Base-by-base conservation (phyloP, 2,329 filamentous ascomycete species). In the Hymenoscyphus occultus region DNA sequence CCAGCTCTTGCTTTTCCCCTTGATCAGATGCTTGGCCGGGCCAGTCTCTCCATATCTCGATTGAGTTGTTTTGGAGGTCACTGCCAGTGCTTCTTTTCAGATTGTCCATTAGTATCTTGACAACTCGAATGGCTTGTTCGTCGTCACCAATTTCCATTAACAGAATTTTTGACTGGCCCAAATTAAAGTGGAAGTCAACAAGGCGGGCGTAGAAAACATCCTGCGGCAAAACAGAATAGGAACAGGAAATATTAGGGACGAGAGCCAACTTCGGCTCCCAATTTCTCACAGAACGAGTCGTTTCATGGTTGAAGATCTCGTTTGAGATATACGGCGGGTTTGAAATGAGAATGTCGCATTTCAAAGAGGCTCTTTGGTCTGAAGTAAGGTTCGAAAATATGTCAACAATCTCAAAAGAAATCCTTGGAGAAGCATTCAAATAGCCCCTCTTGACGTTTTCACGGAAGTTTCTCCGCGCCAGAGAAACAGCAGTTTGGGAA, bases 261-360 rank as follows among this genome's bases (percentile, higher is more conserved):
- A 98, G 81, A 0, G 95, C 95, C 13, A 91, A 78, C 68, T 80
- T 85, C 3, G 95, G 95, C 77, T 99, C 95, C 74, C 87, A 92
- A 57, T 86, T 86, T 16, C 92, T 85, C 39, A 97, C 94, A 13
- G 91, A 94, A 32, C 87, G 84, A 1, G 83, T 81, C 0, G 90
- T 93, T 19, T 85, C 84, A 48, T 77, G 82, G 48, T 81, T 77
- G 72, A 91, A 93, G 7, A 84, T 85, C 7, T 60, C 13, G 3
- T 76, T 68, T 1, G 93, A 96, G 60, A 98, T 89, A 75, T 98
- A 98, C 0, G 95, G 95, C 16, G 95, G 95, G 73, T 99, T 99
- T 1, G 90, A 90, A 42, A 95, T 84, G 1, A 99, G 77, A 3
- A 98, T 78, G 65, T 76, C 72, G 56, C 64, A 68, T 12, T 58